Conservation (phyloP, 2,329 filamentous ascomycete species). For the Incumbomyces lentus region DNA sequence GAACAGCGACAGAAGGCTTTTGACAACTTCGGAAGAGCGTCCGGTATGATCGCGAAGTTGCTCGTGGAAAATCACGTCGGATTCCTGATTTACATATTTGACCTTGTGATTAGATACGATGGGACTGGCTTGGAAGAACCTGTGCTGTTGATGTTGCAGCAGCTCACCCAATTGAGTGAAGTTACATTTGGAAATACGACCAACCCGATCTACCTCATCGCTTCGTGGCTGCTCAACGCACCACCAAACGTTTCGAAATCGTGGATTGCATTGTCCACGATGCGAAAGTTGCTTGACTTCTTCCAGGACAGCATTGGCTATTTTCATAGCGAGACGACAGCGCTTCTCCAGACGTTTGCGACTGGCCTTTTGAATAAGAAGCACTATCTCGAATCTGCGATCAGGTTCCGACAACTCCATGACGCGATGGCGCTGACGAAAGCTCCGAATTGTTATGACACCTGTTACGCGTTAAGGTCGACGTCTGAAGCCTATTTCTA, state of each 20-base stretch:
- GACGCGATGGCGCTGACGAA: slow-evolving; percentile 20
- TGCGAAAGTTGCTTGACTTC: slow-evolving; percentile 19
- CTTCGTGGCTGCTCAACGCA: slow-evolving; percentile 14
- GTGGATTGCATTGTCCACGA: slow-evolving; percentile 16
- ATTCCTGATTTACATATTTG: slow-evolving; percentile 21
- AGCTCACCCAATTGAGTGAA: slow-evolving; percentile 17
- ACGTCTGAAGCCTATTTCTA: slow-evolving; percentile 21
- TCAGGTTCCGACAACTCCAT: slow-evolving; percentile 19
- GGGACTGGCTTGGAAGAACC: slow-evolving; percentile 20
- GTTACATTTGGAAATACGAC: slow-evolving; percentile 16
- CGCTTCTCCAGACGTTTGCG: slow-evolving; percentile 20
- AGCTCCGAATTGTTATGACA: slow-evolving; percentile 18
- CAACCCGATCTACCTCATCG: slow-evolving; percentile 18
- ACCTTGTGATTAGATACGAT: slow-evolving; percentile 20
- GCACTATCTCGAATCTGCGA: slow-evolving; percentile 18
- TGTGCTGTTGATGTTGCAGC: slow-evolving; percentile 17
- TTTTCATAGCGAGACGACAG: slow-evolving; percentile 20
- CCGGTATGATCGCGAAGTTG: slow-evolving; percentile 17
- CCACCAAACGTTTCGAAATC: slow-evolving; percentile 11
- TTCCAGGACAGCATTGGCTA: slow-evolving; percentile 22
- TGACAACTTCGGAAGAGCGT: slow-evolving; percentile 19
- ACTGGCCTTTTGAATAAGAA: slow-evolving; percentile 18
- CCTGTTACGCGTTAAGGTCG: slow-evolving; percentile 18
- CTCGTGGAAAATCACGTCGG: slow-evolving; percentile 19
- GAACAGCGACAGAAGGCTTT: slow-evolving; percentile 18